These are phyloP conservation scores for Urtica urens DNA, from an alignment of 306 rosid species.

Conservation along the genomic window DNA sequence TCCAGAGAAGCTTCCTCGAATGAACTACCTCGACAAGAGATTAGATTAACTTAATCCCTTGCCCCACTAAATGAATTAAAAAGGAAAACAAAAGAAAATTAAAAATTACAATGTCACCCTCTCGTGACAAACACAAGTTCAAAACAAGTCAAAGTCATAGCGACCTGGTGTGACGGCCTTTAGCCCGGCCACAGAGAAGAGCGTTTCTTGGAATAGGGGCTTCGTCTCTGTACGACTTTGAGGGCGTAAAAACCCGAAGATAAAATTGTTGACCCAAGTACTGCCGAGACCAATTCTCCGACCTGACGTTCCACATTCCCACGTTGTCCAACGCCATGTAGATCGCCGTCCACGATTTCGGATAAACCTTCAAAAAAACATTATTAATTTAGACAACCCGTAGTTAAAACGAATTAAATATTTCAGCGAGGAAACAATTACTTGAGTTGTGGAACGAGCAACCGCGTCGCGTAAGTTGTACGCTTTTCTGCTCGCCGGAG, in stretches of 20 bases:
- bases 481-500: slow-evolving; percentile 48
- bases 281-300: slow-evolving; percentile 87
- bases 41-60: slow-evolving; percentile 5
- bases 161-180: slow-evolving; percentile 69
- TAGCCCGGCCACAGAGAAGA: slow-evolving; percentile 73
- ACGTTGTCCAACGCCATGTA: slow-evolving; percentile 80
- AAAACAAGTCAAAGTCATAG: slow-evolving; percentile 5
- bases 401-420: background rate
- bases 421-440: background rate
- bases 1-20: slow-evolving; percentile 30
- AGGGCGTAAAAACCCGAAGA: slow-evolving; percentile 59
- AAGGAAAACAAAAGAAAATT: no score
- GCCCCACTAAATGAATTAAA: no score
- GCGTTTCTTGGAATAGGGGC: slow-evolving; percentile 73
- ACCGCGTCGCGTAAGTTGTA: slow-evolving; percentile 88
- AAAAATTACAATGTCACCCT: slow-evolving; percentile 35
- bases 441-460: slow-evolving; percentile 80
- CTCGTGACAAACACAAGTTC: slow-evolving; percentile 39
- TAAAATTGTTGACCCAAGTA: slow-evolving; percentile 94
- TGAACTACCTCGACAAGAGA: slow-evolving; percentile 6
- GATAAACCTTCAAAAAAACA: slow-evolving; percentile 47
- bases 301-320: slow-evolving; percentile 95
- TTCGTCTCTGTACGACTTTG: slow-evolving; percentile 73
- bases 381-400: background rate
- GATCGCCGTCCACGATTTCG: slow-evolving; percentile 81